These are phyloP conservation scores for Rutstroemia sp. DNA, from an alignment of 2,329 filamentous ascomycete species.

Conservation along the genomic window DNA sequence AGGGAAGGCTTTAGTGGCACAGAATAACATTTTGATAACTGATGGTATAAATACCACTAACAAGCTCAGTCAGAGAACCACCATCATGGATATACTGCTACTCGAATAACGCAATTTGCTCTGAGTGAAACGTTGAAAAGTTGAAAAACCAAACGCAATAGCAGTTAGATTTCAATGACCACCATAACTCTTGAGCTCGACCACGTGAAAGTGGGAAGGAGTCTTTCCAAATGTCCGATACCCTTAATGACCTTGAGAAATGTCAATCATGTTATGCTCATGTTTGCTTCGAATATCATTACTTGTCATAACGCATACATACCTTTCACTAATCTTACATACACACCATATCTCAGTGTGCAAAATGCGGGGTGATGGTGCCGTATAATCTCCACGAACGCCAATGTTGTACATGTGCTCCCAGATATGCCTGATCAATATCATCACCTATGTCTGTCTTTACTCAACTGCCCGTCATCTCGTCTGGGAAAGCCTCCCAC, in stretches of 20 bases:
- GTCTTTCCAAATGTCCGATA: too few relatives aligned
- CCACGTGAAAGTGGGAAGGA: too few relatives aligned
- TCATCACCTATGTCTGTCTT: constrained; percentile 29
- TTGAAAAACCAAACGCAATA: too few relatives aligned
- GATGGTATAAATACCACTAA: too few relatives aligned
- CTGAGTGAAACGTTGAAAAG: too few relatives aligned
- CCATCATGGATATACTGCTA: too few relatives aligned
- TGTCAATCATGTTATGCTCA: neutral
- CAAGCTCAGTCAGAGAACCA: too few relatives aligned
- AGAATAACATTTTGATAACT: too few relatives aligned
- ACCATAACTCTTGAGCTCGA: too few relatives aligned
- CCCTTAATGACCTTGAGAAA: neutral
- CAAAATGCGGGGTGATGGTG: constrained; percentile 13
- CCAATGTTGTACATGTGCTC: constrained; percentile 8
- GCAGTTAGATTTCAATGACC: too few relatives aligned
- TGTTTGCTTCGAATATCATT: constrained; percentile 10
- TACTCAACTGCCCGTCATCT: constrained; percentile 30
- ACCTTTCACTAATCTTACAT: constrained; percentile 16
- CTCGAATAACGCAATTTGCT: too few relatives aligned
- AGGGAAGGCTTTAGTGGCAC: too few relatives aligned
- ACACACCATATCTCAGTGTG: constrained; percentile 8
- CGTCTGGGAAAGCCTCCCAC: constrained; percentile 45
- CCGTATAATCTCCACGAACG: constrained; percentile 18
- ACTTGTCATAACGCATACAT: constrained; percentile 11
- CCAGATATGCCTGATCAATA: neutral